phyloP scores from a whole-genome alignment of 192 early-diverging fungal genomes.

The Pilobolus umbonatus region DNA sequence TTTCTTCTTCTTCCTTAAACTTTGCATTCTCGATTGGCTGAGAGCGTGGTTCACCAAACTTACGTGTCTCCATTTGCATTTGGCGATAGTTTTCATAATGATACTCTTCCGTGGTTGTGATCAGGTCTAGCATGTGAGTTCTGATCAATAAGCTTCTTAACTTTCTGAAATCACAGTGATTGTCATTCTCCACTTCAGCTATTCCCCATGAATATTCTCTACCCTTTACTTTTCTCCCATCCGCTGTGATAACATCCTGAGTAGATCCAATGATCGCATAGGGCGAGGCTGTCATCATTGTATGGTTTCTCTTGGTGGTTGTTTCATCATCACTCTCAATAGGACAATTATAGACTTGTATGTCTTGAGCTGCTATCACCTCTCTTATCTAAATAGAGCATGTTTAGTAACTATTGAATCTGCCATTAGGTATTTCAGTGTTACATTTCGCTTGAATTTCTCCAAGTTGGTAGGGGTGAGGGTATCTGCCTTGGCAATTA shows the following conservation, averaged over 20 bases:
- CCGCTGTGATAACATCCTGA: constrained; percentile 74
- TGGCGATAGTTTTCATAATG: constrained; percentile 95
- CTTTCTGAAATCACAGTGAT: constrained; percentile 97
- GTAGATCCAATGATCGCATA: constrained; percentile 94
- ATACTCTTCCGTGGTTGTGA: constrained; percentile 86
- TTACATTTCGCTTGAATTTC: constrained; percentile 77
- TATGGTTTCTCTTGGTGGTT: constrained; percentile 73
- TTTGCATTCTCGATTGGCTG: constrained; percentile 80
- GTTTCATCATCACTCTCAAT: constrained; percentile 86
- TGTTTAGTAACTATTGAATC: not conserved
- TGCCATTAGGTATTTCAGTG: not conserved
- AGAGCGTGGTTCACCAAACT: constrained; percentile 74
- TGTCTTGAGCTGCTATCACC: constrained; percentile 87
- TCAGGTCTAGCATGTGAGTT: constrained; percentile 96
- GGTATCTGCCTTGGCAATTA: constrained; percentile 91
- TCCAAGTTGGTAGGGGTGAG: constrained; percentile 77
- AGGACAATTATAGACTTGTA: constrained; percentile 87
- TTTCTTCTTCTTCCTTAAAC: constrained; percentile 99
- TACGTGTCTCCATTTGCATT: constrained; percentile 81
- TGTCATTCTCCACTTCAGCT: constrained; percentile 98
- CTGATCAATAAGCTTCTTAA: constrained; percentile 94
- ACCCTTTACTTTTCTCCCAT: constrained; percentile 90
- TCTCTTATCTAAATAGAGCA: constrained; percentile 41
- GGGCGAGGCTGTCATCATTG: constrained; percentile 87
- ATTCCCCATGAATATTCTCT: constrained; percentile 98